Evolutionary conservation across 495 filamentous ascomycete genomes (phyloP).

Genomic region (Podospora pseudopauciseta): DNA sequence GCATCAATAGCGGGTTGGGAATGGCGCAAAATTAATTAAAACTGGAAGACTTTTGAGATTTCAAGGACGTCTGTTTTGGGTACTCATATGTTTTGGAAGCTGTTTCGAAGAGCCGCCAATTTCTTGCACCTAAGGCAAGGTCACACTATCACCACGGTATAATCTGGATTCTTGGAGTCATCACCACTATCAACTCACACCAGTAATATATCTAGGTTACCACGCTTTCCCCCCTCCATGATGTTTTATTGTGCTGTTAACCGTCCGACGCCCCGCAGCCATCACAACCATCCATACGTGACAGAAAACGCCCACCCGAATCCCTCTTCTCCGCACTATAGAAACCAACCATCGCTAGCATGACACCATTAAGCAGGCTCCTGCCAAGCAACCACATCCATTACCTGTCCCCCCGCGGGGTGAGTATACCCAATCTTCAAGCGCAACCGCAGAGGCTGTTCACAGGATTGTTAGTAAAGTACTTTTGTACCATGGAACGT

Average conservation of each 20-base stretch:
- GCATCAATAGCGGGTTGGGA: not conserved
- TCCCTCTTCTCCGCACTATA: not conserved
- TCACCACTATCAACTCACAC: not conserved
- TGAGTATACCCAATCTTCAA: slow-evolving; percentile 78
- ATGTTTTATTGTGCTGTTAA: slow-evolving; percentile 13
- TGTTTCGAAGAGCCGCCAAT: too few species aligned
- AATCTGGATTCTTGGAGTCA: not conserved
- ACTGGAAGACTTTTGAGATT: not conserved
- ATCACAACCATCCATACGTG: not conserved
- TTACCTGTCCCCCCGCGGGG: slow-evolving; percentile 63
- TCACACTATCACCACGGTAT: too few species aligned
- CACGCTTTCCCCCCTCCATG: not conserved
- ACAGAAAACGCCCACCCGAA: not conserved
- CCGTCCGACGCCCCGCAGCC: slow-evolving; percentile 9
- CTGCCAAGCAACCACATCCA: slow-evolving; percentile 94
- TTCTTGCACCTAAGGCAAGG: too few species aligned
- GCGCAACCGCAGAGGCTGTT: slow-evolving; percentile 65
- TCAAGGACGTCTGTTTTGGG: not conserved
- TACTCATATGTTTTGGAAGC: too few species aligned
- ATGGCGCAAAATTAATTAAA: not conserved
- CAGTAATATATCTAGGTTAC: not conserved
- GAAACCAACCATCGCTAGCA: not conserved
- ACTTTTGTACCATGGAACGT: slow-evolving; percentile 9
- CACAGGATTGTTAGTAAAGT: slow-evolving; percentile 27
- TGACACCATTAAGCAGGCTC: slow-evolving; percentile 56